Evolutionary conservation across 1,139 yeast genomes (phyloP), one percentile per base, ranked within the genome.

Genomic region (Nematodospora anomalae): DNA sequence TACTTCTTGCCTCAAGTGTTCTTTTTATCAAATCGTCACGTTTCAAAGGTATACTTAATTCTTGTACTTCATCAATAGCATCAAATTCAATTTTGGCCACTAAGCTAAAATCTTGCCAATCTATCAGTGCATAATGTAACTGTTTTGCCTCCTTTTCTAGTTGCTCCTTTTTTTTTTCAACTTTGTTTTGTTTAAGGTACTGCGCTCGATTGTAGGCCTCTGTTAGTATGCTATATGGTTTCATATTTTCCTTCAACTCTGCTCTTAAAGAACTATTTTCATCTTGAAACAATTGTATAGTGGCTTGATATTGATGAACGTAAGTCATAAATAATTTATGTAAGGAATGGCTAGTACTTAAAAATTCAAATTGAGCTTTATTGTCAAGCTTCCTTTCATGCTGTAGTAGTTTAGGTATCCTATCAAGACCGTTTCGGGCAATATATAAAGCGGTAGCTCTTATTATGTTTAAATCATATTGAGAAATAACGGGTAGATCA

Each of bases 91-190:
- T 68, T 2, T 82, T 79, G 33, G 82, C 89, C 3, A 85, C 84
- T 12, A 88, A 67, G 2, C 72, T 66, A 53, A 89, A 89, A 44
- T 85, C 87, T 43, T 82, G 82, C 98, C 98, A 92, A 58, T 90
- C 90, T 16, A 88, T 82, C 21, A 83, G 76, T 0, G 94, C 90
- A 60, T 73, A 86, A 32, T 76, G 80, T 18, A 78, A 41, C 45
- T 62, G 63, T 30, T 67, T 60, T 25, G 53, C 51, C 11, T 48
- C 42, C 15, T 51, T 47, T 35, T 73, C 72, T 35, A 60, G 63
- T 63, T 37, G 59, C 49, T 39, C 58, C 49, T 52, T 65, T 55
- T 40, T 58, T 49, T 58, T 52, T 28, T 57, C 44, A 42, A 58
- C 45, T 29, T 59, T 58, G 37, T 60, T 51, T 30, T 62, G 57